These are phyloP conservation scores for Trichoderma sp. DNA, from an alignment of 2,329 filamentous ascomycete genomes.

Conservation along the genomic window DNA sequence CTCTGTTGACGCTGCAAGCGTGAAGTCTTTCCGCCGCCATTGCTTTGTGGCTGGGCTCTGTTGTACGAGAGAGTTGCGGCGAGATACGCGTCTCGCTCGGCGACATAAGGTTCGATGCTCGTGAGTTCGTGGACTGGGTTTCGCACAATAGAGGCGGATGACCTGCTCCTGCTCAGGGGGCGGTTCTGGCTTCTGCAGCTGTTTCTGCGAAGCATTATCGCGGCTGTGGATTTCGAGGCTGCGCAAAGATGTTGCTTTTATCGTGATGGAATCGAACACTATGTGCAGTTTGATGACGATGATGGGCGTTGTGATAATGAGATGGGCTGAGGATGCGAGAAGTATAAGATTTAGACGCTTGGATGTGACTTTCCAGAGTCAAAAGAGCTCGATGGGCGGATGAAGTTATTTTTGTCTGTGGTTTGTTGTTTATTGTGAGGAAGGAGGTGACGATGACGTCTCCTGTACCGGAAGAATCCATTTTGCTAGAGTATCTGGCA, in stretches of 20 bases:
- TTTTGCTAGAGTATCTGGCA: not conserved
- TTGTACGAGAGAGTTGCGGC: constrained; percentile 64
- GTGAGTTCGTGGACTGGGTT: constrained; percentile 47
- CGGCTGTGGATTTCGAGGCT: not conserved
- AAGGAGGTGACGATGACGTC: not conserved
- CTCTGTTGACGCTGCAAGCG: constrained; percentile 51
- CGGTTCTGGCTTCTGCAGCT: constrained; percentile 47
- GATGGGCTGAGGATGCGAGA: not conserved
- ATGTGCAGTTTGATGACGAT: not conserved
- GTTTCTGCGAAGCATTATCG: constrained; percentile 52
- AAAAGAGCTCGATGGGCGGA: not conserved
- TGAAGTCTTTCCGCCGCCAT: constrained; percentile 29
- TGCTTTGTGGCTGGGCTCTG: constrained; percentile 51
- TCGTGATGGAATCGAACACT: not conserved
- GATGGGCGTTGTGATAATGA: not conserved
- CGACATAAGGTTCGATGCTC: constrained; percentile 50
- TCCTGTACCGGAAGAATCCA: not conserved
- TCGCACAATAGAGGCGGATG: constrained; percentile 46
- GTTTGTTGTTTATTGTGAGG: not conserved
- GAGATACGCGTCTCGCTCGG: constrained; percentile 61
- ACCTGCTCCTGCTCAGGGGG: constrained; percentile 54
- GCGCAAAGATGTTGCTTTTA: not conserved
- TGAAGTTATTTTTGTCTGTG: not conserved
- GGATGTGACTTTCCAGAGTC: not conserved
- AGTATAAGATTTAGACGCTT: not conserved